Evolutionary conservation across 169 alveolate genomes (phyloP), one percentile per base, ranked within the genome.

Genomic region (Theileria sp.): DNA sequence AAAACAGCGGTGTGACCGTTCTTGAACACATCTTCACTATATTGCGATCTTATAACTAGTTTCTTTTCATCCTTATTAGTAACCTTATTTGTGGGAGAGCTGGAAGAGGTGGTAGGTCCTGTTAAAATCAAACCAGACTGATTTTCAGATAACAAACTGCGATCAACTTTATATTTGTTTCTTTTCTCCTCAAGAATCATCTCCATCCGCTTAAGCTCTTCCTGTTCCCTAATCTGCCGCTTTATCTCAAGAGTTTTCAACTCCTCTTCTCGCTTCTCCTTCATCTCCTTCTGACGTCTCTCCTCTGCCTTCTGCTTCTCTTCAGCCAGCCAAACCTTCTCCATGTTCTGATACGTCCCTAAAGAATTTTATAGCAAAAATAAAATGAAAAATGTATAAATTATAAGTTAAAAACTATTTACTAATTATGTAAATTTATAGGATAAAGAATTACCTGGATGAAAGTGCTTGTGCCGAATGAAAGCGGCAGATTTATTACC

Each of bases 301-400:
- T 94, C 95, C 69, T 92, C 96, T 38, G 94, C 97, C 81, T 92
- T 91, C 82, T 93, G 96, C 76, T 95, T 96, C 87, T 97, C 96
- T 80, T 97, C 99, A 23, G 98, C 99, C 34, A 94, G 88, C 99
- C 99, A 97, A 17, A 96, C 98, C 81, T 95, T 94, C 77, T 96
- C 98, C 77, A 95, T 92, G 88, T 97, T 96, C 62, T 93, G 92
- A 84, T 91, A 88, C 75, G 94, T 93, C 50, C 97, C 97, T 38
- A 95, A 94, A 86, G 87, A 34, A 34, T 17, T 81, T 34, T 38
- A 38, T n/a, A 12, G 19, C 30, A 7, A 36, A 32, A 26, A 9
- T 30, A 50, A n/a, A n/a, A 23, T 10, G 62, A 12, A 23, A 9
- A 51, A 21, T 21, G 10, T 19, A 49, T 30, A 70, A 77, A 28